Percentiles rank a stretch among this genome's conserved stretches.
Conservation (phyloP, 305 asterid species). For the Solanum hybrid region DNA sequence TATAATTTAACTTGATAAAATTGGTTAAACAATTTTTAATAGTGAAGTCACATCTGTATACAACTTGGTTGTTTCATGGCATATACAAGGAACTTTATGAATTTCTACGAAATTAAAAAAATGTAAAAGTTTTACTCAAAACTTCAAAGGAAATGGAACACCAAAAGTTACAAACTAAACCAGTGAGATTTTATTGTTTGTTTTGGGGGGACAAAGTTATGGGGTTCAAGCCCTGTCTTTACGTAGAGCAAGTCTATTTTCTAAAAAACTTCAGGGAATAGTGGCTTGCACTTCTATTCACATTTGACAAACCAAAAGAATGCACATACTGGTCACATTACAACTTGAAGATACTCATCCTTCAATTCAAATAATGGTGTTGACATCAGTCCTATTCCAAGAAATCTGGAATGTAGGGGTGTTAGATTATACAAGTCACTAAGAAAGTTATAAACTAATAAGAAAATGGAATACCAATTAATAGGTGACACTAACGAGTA, state of each 20-base stretch:
- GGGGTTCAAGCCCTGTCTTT: not conserved
- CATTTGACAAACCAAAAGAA: not conserved
- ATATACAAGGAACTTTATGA: not conserved
- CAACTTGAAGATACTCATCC: not conserved
- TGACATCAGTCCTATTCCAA: not conserved
- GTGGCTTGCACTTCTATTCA: not conserved
- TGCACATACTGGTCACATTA: not conserved
- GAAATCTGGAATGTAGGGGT: not conserved
- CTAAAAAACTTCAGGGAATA: not conserved
- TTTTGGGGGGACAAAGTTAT: not conserved
- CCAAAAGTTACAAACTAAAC: not conserved
- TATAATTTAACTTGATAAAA: not conserved
- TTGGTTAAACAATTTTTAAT: not conserved
- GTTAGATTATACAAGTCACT: not conserved
- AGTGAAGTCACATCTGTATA: not conserved
- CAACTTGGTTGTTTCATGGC: not conserved
- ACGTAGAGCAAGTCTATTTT: not conserved
- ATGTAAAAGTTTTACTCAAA: not conserved
- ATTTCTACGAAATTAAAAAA: not conserved
- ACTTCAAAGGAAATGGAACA: not conserved
- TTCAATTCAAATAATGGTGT: not conserved
- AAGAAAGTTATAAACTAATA: not conserved
- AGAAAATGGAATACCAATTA: not conserved
- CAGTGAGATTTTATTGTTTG: not conserved
- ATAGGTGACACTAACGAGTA: not conserved